Evolutionary conservation across 768 basidiomycete genomes (phyloP).

Genomic region (Multifurca ochricompacta): DNA sequence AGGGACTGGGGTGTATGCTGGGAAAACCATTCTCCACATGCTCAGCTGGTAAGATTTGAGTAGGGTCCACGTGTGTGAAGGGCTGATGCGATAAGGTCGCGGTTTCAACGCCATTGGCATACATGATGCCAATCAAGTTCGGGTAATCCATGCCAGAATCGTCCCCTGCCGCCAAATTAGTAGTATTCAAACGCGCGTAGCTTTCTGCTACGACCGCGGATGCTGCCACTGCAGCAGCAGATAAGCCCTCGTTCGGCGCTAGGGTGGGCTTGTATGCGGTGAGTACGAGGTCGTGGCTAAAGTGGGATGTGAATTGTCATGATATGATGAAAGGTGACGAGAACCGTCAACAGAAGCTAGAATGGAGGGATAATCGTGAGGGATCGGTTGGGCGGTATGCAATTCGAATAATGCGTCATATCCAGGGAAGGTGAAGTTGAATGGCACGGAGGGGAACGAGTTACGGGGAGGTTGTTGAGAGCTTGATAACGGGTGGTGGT

Average conservation of each 20-base stretch:
- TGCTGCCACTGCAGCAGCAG: conserved; percentile 56
- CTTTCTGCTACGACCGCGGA: conserved; percentile 66
- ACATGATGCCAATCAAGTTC: conserved; percentile 60
- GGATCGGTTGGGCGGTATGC: conserved; percentile 23
- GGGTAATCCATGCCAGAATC: conserved; percentile 53
- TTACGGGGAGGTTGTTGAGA: conserved; percentile 32
- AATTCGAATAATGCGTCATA: conserved; percentile 51
- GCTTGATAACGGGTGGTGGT: conserved; percentile 19
- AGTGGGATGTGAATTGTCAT: conserved; percentile 21
- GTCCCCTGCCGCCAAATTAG: conserved; percentile 45
- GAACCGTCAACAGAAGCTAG: conserved; percentile 21
- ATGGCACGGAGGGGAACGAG: conserved; percentile 59
- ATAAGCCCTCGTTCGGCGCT: conserved; percentile 42
- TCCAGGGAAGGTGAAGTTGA: conserved; percentile 66
- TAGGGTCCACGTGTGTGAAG: conserved; percentile 85
- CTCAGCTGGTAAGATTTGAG: conserved; percentile 63
- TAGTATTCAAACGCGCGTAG: conserved; percentile 58
- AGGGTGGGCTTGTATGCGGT: conserved; percentile 29
- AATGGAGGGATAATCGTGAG: conserved; percentile 28
- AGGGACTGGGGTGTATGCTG: conserved; percentile 65
- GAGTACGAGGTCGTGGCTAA: conserved; percentile 31
- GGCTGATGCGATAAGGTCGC: conserved; percentile 33
- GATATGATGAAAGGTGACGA: conserved; percentile 22
- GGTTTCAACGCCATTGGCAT: conserved; percentile 42
- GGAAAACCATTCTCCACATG: conserved; percentile 36